These are phyloP conservation scores for Fusarium poae DNA, from an alignment of 2,329 filamentous ascomycete genomes.

Conservation along the genomic window DNA sequence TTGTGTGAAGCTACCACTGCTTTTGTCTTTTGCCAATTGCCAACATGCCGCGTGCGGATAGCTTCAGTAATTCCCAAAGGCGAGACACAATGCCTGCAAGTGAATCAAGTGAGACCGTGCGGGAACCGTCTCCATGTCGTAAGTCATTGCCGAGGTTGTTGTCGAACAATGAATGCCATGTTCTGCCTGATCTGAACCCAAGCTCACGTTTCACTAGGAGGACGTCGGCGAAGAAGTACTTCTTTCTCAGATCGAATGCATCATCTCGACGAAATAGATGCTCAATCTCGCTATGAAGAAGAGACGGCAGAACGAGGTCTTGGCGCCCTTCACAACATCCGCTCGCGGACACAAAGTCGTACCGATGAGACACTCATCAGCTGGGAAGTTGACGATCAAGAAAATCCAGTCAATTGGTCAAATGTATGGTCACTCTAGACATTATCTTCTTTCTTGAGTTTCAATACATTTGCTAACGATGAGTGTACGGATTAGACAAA, in stretches of 20 bases:
- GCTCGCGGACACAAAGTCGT: slow-evolving; percentile 52
- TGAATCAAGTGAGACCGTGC: slow-evolving; percentile 49
- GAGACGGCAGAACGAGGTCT: slow-evolving; percentile 57
- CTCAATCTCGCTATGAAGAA: slow-evolving; percentile 56
- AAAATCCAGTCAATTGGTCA: slow-evolving; percentile 68
- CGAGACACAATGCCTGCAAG: slow-evolving; percentile 43
- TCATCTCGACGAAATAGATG: slow-evolving; percentile 57
- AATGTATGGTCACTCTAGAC: slow-evolving; percentile 46
- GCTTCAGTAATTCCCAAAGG: slow-evolving; percentile 17
- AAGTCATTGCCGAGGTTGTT: slow-evolving; percentile 31
- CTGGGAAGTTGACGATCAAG: slow-evolving; percentile 63
- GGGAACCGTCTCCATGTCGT: slow-evolving; percentile 47
- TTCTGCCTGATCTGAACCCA: not conserved
- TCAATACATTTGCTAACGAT: not conserved
- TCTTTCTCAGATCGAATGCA: slow-evolving; percentile 45
- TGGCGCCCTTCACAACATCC: slow-evolving; percentile 53
- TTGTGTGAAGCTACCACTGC: slow-evolving; percentile 1
- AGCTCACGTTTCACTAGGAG: slow-evolving; percentile 41
- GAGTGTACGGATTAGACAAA: slow-evolving; percentile 56
- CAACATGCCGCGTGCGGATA: slow-evolving; percentile 35
- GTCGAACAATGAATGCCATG: slow-evolving; percentile 3
- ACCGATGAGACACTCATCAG: slow-evolving; percentile 56
- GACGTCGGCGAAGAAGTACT: slow-evolving; percentile 45
- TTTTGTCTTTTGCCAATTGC: slow-evolving; percentile 2
- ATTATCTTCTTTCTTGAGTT: not conserved